These are phyloP conservation scores for Gynochthodes officinalis DNA, from an alignment of 257 asterid species.

Conservation along the genomic window DNA sequence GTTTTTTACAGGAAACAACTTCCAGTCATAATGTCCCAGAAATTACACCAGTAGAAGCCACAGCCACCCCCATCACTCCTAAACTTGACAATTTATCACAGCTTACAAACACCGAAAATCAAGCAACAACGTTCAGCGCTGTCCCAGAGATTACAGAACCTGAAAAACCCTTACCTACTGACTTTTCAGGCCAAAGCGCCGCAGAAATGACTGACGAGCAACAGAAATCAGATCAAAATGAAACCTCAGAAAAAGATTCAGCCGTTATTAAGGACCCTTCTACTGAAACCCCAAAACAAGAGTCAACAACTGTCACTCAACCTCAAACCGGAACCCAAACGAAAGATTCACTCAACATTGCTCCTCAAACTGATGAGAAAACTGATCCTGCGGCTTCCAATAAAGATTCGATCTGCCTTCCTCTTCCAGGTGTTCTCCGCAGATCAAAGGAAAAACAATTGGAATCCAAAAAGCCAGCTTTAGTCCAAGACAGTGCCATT, in stretches of 20 bases:
- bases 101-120: neutral
- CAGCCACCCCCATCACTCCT: neutral
- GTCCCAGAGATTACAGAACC: conserved; percentile 10
- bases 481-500: neutral
- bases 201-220: neutral
- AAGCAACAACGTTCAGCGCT: neutral
- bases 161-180: neutral
- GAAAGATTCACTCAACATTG: conserved; percentile 9
- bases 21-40: neutral
- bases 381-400: neutral
- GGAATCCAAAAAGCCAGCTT: neutral
- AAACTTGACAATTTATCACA: neutral
- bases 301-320: neutral
- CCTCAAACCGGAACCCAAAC: neutral
- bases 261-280: neutral
- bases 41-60: neutral
- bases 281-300: conserved; percentile 11
- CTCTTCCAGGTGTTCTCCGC: conserved; percentile 6
- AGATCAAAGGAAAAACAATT: neutral
- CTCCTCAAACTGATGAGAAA: neutral
- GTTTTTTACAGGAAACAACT: neutral
- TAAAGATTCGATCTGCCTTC: conserved; percentile 7
- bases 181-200: neutral
- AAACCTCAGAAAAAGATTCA: neutral
- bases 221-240: conserved; percentile 1